Evolutionary conservation across 805 yeast genomes (phyloP), one percentile per base, ranked within the genome.

Genomic region (Sungouiella blattae): DNA sequence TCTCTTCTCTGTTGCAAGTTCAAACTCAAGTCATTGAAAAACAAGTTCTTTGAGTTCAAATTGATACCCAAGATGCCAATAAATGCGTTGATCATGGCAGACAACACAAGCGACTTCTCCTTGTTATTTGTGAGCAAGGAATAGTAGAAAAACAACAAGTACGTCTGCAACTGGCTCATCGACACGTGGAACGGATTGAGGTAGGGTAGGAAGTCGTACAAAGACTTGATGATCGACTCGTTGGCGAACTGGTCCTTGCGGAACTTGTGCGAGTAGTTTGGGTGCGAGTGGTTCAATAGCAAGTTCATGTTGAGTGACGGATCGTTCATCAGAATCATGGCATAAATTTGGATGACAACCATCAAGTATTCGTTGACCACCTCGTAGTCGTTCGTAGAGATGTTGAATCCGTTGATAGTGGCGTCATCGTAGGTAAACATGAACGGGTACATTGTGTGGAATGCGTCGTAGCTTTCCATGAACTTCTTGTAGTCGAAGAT

Each of bases 401-500:
- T 62, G 31, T 73, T 74, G 46, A 75, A 67, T 22, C 73, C 72
- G 44, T 68, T 68, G 24, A 67, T 64, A 12, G 71, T 64, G 15
- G 71, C 63, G 43, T 67, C 72, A 35, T 67, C 71, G 40, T 68
- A 68, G 1, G 72, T 68, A 47, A 67, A 67, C 51, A 67, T 67
- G 36, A 67, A 67, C 6, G 73, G 73, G 36, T 67, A 67, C 72
- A 67, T 65, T 6, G 71, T 67, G 40, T 68, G 73, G 40, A 68
- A 65, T 6, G 65, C 69, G 29, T 67, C 70, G 30, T 76, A 76
- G 33, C 69, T 67, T 45, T 68, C 69, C 69, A 75, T 75, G 43
- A 76, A 75, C 24, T 64, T 56, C 30, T 69, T 72, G 44, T 71
- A 75, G 45, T 75, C 80, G 41, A 76, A 66, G 6, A 76, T 69